These are phyloP conservation scores for Borovskyia barvae DNA, from an alignment of 208 protist species.

Conservation along the genomic window DNA sequence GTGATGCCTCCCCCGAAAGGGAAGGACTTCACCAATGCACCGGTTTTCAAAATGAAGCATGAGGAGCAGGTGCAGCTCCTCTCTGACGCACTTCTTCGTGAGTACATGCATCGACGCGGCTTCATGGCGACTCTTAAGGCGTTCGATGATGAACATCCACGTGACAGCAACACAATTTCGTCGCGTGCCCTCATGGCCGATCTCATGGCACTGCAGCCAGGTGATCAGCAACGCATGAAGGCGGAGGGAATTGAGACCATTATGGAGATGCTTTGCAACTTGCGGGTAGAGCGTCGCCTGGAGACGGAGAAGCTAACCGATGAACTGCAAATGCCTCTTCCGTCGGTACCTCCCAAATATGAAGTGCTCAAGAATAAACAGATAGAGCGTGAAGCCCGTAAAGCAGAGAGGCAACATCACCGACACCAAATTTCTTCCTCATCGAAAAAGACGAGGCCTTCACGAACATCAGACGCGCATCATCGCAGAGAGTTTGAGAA, in stretches of 20 bases:
- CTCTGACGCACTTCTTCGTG: slow-evolving; percentile 80
- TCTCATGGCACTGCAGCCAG: slow-evolving; percentile 65
- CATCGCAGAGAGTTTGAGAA: too few species aligned
- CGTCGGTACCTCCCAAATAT: slow-evolving; percentile 48
- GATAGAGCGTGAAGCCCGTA: slow-evolving; percentile 11
- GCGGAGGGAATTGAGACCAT: slow-evolving; percentile 80
- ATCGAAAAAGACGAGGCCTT: too few species aligned
- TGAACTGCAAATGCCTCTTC: slow-evolving; percentile 32
- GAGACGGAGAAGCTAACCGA: slow-evolving; percentile 46
- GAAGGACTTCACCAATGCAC: slow-evolving; percentile 44
- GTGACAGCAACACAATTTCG: slow-evolving; percentile 73
- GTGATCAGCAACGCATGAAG: slow-evolving; percentile 61
- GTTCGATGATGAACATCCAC: slow-evolving; percentile 87
- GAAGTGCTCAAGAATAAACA: slow-evolving; percentile 16
- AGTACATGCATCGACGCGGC: slow-evolving; percentile 91
- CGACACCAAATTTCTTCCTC: too few species aligned
- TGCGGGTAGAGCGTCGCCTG: slow-evolving; percentile 69
- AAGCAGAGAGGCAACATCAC: slow-evolving; percentile 28
- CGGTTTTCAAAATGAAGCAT: slow-evolving; percentile 66
- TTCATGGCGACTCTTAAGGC: slow-evolving; percentile 76
- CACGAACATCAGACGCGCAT: too few species aligned
- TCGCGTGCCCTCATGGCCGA: slow-evolving; percentile 88
- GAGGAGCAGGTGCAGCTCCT: slow-evolving; percentile 85
- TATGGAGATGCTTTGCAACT: slow-evolving; percentile 89
- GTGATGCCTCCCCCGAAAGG: slow-evolving; percentile 77